These are phyloP conservation scores for Nissolia schottii DNA, from an alignment of 306 rosid species.

Conservation along the genomic window DNA sequence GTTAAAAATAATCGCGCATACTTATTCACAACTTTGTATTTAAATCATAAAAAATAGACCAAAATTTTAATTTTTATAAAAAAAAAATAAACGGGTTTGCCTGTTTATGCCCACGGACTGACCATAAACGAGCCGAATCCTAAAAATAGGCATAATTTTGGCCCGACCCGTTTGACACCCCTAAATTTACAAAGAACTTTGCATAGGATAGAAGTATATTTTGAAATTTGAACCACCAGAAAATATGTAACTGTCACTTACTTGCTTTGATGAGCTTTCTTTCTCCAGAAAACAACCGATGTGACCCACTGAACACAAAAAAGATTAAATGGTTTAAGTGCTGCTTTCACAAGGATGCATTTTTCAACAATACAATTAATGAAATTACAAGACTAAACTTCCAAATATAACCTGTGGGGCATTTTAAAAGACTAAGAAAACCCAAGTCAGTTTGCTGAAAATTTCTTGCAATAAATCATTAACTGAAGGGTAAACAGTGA, in stretches of 20 bases:
- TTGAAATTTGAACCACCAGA: neutral
- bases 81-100: no score
- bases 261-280: conserved; percentile 77
- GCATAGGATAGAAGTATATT: neutral
- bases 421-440: neutral
- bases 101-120: no score
- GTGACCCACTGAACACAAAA: conserved; percentile 60
- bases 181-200: neutral
- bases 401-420: neutral
- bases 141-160: no score
- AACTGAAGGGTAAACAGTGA: neutral
- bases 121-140: no score
- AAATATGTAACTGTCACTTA: conserved; percentile 40
- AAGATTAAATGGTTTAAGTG: conserved; percentile 12
- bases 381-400: neutral
- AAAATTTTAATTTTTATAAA: no score
- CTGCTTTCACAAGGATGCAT: neutral
- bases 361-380: neutral
- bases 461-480: neutral
- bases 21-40: no score
- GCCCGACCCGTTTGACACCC: no score
- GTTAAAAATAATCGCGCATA: no score
- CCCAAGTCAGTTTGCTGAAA: neutral
- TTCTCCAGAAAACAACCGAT: conserved; percentile 75
- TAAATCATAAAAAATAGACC: no score